phyloP scores from a whole-genome alignment of 2,329 filamentous ascomycete species.

The Tolypocladium pustulatum region DNA sequence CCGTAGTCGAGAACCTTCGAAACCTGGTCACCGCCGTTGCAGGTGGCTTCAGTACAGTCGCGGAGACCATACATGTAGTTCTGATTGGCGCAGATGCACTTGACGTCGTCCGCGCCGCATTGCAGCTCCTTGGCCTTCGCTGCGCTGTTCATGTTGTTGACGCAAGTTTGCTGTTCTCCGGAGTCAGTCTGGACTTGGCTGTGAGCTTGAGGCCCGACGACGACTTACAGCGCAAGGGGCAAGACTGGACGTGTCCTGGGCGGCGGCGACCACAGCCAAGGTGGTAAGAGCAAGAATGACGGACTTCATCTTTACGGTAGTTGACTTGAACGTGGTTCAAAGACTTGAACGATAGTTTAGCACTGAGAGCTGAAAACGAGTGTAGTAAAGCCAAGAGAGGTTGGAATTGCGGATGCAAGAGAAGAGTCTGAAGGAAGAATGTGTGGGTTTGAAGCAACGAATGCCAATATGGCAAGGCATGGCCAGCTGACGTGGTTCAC shows the following conservation, averaged over 20 bases:
- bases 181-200: not conserved
- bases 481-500: not conserved
- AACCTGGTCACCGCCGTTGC: conserved; percentile 22
- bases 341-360: conserved; percentile 8
- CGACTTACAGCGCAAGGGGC: conserved; percentile 43
- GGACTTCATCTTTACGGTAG: conserved; percentile 39
- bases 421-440: not conserved
- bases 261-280: conserved; percentile 27
- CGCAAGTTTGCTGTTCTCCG: conserved; percentile 33
- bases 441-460: not conserved
- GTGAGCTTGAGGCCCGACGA: not conserved
- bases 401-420: not conserved
- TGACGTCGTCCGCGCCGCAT: conserved; percentile 29
- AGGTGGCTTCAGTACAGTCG: conserved; percentile 38
- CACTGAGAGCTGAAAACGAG: conserved; percentile 7
- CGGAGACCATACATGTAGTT: conserved; percentile 39
- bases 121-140: conserved; percentile 31
- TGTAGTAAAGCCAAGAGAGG: not conserved
- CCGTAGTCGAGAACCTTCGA: conserved; percentile 26
- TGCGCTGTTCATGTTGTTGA: conserved; percentile 37
- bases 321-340: conserved; percentile 7
- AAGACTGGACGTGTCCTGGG: conserved; percentile 30
- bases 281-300: conserved; percentile 30
- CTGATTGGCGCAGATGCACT: conserved; percentile 35
- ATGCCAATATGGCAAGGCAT: not conserved